Evolutionary conservation across 768 basidiomycete species (phyloP).

Genomic region (Coprinopsis sp.): DNA sequence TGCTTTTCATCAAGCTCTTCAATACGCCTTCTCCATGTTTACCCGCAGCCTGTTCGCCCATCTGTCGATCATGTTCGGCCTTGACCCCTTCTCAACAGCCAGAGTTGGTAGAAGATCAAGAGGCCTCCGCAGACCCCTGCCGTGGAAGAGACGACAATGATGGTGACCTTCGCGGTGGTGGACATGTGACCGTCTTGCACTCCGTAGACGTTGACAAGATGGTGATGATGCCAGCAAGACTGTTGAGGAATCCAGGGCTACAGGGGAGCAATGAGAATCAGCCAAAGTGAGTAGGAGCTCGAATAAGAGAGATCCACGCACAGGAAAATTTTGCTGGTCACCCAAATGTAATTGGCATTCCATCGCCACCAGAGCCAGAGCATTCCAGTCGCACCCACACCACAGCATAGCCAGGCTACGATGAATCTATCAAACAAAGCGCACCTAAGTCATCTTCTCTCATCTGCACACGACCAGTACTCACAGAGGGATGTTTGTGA

Average conservation of each 20-base stretch:
- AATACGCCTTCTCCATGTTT: constrained; percentile 40
- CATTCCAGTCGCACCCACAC: constrained; percentile 50
- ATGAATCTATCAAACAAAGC: constrained; percentile 35
- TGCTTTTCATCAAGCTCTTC: constrained; percentile 18
- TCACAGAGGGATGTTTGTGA: constrained; percentile 45
- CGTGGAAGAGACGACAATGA: constrained; percentile 40
- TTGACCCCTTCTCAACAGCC: constrained; percentile 40
- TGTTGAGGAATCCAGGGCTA: constrained; percentile 56
- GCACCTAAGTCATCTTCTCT: not conserved
- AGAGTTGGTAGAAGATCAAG: constrained; percentile 38
- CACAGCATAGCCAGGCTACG: constrained; percentile 53
- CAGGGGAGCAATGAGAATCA: not conserved
- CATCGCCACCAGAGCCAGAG: constrained; percentile 57
- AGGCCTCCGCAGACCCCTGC: constrained; percentile 39
- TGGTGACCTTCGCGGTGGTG: constrained; percentile 37
- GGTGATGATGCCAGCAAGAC: constrained; percentile 51
- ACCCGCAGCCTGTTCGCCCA: constrained; percentile 40
- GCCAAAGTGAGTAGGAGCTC: constrained; percentile 1
- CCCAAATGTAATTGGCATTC: constrained; percentile 56
- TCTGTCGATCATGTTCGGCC: constrained; percentile 34
- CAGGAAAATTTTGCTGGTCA: constrained; percentile 53
- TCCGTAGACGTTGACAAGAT: constrained; percentile 49
- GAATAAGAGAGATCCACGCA: constrained; percentile 22
- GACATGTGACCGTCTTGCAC: constrained; percentile 43
- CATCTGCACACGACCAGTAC: constrained; percentile 14